Conservation (phyloP, 768 basidiomycete genomes). For the Rhodotorula kratochvilovae region DNA sequence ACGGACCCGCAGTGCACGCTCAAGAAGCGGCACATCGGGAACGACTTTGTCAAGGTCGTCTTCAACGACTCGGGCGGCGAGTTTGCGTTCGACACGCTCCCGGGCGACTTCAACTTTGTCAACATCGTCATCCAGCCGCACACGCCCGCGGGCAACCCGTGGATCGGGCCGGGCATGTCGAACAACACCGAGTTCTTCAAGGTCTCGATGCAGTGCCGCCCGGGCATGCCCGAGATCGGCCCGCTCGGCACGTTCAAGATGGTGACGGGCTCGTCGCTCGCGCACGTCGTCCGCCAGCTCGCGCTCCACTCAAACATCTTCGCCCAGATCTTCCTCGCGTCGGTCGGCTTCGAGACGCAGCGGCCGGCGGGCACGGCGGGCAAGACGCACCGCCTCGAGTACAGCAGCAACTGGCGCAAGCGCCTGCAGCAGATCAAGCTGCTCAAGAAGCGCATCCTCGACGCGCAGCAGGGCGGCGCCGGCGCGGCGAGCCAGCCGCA, state of each 20-base stretch:
- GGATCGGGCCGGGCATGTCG: slow-evolving; percentile 70
- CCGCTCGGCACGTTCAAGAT: slow-evolving; percentile 92
- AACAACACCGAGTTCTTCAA: slow-evolving; percentile 75
- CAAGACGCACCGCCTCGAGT: slow-evolving; percentile 32
- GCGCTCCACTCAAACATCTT: slow-evolving; percentile 86
- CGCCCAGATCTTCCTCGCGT: slow-evolving; percentile 60
- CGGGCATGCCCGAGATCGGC: slow-evolving; percentile 87
- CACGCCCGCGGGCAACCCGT: slow-evolving; percentile 73
- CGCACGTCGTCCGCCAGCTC: slow-evolving; percentile 81
- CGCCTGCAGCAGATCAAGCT: slow-evolving; percentile 39
- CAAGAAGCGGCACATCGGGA: slow-evolving; percentile 95
- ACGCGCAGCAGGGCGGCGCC: neutral
- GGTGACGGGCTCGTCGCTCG: slow-evolving; percentile 79
- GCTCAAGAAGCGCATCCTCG: slow-evolving; percentile 22
- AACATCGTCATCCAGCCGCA: slow-evolving; percentile 96
- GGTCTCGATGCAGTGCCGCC: slow-evolving; percentile 79
- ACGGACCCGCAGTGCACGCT: slow-evolving; percentile 67
- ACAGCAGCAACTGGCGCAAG: slow-evolving; percentile 38
- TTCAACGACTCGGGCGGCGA: slow-evolving; percentile 91
- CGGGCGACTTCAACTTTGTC: slow-evolving; percentile 91
- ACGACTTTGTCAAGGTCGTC: slow-evolving; percentile 90
- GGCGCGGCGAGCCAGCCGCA: neutral
- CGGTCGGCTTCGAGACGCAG: slow-evolving; percentile 36
- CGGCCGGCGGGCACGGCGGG: slow-evolving; percentile 14
- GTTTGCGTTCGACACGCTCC: slow-evolving; percentile 85